Conservation (phyloP, 345 rosid species). For the Carallia brachiata region DNA sequence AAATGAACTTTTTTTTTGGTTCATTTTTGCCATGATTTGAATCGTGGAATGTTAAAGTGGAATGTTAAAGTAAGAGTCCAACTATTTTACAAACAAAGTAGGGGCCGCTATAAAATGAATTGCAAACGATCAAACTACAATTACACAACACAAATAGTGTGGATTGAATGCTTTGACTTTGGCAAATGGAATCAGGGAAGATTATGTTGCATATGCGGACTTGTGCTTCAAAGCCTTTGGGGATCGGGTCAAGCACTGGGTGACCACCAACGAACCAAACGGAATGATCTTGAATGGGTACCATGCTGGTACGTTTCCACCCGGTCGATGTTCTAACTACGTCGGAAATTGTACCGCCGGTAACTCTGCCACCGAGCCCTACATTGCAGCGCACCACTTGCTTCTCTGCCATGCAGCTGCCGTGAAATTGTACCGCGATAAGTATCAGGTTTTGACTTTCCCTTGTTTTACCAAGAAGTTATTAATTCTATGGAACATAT, state of each 20-base stretch:
- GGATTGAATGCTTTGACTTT: too few relatives aligned
- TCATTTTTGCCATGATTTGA: too few relatives aligned
- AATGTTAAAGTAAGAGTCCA: too few relatives aligned
- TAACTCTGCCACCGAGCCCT: constrained; percentile 26
- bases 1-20: too few relatives aligned
- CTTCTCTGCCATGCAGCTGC: constrained; percentile 20
- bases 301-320: constrained; percentile 13
- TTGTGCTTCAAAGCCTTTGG: constrained; percentile 27
- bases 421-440: constrained; percentile 17
- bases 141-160: too few relatives aligned
- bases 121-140: too few relatives aligned
- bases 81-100: too few relatives aligned
- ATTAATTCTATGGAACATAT: too few relatives aligned
- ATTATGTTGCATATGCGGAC: constrained; percentile 15
- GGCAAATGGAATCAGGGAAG: constrained; percentile 1
- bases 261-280: constrained; percentile 24
- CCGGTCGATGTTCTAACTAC: constrained; percentile 24
- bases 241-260: constrained; percentile 27
- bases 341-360: constrained; percentile 16
- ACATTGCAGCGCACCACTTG: constrained; percentile 16
- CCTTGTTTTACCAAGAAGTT: neutral
- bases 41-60: neutral
- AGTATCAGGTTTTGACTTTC: constrained; percentile 15
- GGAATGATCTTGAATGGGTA: constrained; percentile 9
- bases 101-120: too few relatives aligned